Conservation (phyloP, 2,329 filamentous ascomycete species). For the Setomelanomma holmii region DNA sequence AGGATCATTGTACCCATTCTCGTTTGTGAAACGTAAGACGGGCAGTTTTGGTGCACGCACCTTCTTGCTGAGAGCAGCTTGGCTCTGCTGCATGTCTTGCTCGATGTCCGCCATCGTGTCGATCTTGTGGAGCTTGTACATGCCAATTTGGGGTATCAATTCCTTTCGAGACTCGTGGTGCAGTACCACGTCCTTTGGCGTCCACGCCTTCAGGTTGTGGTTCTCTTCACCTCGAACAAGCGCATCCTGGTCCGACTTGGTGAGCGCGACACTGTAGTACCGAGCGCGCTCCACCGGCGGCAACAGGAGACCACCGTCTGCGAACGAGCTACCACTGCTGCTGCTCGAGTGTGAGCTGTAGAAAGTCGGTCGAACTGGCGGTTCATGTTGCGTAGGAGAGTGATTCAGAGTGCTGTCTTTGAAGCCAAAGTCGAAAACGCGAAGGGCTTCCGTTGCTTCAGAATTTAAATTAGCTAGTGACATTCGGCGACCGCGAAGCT, state of each 20-base stretch:
- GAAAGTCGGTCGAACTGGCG: not conserved
- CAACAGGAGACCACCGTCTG: not conserved
- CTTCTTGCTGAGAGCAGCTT: constrained; percentile 8
- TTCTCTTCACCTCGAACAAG: constrained; percentile 24
- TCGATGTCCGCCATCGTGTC: constrained; percentile 11
- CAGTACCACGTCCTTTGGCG: constrained; percentile 7
- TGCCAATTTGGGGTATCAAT: constrained; percentile 9
- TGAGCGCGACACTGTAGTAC: constrained; percentile 32
- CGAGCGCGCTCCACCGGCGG: constrained; percentile 11
- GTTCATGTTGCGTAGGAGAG: not conserved
- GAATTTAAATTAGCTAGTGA: not conserved
- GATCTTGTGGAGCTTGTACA: constrained; percentile 13
- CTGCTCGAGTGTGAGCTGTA: not conserved
- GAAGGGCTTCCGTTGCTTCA: not conserved
- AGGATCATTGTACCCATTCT: constrained; percentile 3
- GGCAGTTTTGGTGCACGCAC: constrained; percentile 17
- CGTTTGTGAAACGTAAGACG: constrained; percentile 8
- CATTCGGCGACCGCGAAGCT: not conserved
- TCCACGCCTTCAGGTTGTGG: constrained; percentile 29
- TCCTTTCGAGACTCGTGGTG: constrained; percentile 16
- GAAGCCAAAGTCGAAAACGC: not conserved
- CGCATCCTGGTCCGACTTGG: constrained; percentile 18
- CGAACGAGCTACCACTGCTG: not conserved
- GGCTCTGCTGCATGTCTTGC: constrained; percentile 16
- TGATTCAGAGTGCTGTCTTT: not conserved